Evolutionary conservation across 2,329 filamentous ascomycete genomes (phyloP), one percentile per base, ranked within the genome.

Genomic region (Colletotrichum musicola): DNA sequence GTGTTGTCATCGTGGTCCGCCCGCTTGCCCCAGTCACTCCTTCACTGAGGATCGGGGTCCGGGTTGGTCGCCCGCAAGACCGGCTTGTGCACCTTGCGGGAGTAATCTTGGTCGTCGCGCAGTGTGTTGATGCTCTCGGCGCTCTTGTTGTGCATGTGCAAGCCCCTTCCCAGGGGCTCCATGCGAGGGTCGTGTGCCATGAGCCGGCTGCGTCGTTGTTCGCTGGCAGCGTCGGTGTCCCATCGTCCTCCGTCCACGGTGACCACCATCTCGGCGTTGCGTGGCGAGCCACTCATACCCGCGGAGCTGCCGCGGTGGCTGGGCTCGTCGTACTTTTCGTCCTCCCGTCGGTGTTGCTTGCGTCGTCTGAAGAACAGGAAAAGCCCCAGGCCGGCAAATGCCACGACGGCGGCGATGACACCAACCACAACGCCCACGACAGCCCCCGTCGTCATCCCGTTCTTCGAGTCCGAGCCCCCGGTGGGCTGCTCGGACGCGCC

Each of bases 81-180:
- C 10, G 85, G 83, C 50, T 84, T 80, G 57, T 85, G 86, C 14
- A 91, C 88, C 72, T 84, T 82, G 71, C 89, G 82, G 46, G 89
- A 90, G 74, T 91, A 91, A 72, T 91, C 89, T 67, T 89, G 88
- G 70, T 91, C 88, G 74, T 91, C 89, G 64, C 86, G 86, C 5
- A 91, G 78, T 1, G 89, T 90, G 72, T 87, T 87, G 74, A 91
- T 79, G 74, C 88, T 91, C 75, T 91, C 89, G 69, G 85, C 85
- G 73, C 88, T 90, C 75, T 86, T 86, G 73, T 85, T 89, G 27
- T 86, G 82, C 50, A 81, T 80, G 75, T 90, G 91, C 13, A 90
- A 79, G 18, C 85, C 85, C 42, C 84, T 82, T 55, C 86, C 84
- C 70, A 87, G 89, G 0, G 89, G 89, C 73, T 91, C 86, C 81